phyloP scores from a whole-genome alignment of 371 early-diverging fungal genomes.

The Ecytonucleospora hepatopenaei region DNA sequence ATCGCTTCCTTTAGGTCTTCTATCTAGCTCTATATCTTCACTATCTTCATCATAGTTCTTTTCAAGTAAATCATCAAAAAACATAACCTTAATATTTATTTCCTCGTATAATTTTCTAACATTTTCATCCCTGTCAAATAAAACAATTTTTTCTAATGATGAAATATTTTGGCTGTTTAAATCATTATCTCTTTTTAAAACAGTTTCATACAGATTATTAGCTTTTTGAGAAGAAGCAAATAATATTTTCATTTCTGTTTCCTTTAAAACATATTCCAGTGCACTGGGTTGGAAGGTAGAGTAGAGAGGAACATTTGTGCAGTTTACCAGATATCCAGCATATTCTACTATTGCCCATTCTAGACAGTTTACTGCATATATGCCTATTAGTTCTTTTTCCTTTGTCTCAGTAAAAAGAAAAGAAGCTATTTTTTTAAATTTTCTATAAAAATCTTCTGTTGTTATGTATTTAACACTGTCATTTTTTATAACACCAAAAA shows the following conservation, averaged over 20 bases:
- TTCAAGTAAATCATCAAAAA: slow-evolving; percentile 43
- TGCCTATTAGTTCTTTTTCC: slow-evolving; percentile 54
- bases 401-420: slow-evolving; percentile 27
- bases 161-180: no score
- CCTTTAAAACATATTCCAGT: slow-evolving; percentile 65
- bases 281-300: slow-evolving; percentile 77
- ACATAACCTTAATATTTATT: slow-evolving; percentile 38
- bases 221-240: slow-evolving; percentile 69
- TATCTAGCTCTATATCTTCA: neutral
- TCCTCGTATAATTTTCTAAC: slow-evolving; percentile 6
- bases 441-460: slow-evolving; percentile 24
- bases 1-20: slow-evolving; percentile 57
- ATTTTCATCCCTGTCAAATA: slow-evolving; percentile 39
- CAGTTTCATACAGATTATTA: slow-evolving; percentile 47
- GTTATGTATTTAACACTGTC: slow-evolving; percentile 27
- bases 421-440: slow-evolving; percentile 26
- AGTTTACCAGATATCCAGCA: slow-evolving; percentile 46
- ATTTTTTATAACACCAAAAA: slow-evolving; percentile 48
- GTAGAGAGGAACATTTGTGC: slow-evolving; percentile 66
- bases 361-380: slow-evolving; percentile 72
- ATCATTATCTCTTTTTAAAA: slow-evolving; percentile 22
- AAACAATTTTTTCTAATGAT: slow-evolving; percentile 46
- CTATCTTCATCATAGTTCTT: neutral
- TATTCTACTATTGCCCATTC: slow-evolving; percentile 77
- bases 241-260: slow-evolving; percentile 65